Conservation (phyloP, 2,329 filamentous ascomycete species). For the Sporothrix curviconia region DNA sequence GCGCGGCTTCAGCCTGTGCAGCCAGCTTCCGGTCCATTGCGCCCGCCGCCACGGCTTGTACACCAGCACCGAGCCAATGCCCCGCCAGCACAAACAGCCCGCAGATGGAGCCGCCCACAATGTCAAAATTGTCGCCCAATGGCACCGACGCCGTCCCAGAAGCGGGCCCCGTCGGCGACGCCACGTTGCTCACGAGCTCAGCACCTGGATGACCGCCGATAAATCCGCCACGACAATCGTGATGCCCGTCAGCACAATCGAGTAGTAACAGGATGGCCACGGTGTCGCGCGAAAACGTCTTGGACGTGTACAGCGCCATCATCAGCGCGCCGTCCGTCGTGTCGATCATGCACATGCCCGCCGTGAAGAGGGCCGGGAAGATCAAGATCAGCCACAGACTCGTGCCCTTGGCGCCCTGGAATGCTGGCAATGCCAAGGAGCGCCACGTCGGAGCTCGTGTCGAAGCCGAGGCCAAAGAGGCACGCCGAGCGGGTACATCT, state of each 20-base stretch:
- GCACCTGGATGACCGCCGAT: slow-evolving; percentile 80
- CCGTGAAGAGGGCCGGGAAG: slow-evolving; percentile 85
- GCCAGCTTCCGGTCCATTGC: slow-evolving; percentile 27
- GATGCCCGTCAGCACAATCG: slow-evolving; percentile 74
- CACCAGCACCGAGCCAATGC: slow-evolving; percentile 62
- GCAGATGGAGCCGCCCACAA: slow-evolving; percentile 81
- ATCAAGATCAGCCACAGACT: slow-evolving; percentile 91
- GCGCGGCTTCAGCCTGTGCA: not conserved
- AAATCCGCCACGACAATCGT: slow-evolving; percentile 75
- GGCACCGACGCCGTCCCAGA: slow-evolving; percentile 81
- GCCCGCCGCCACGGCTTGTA: slow-evolving; percentile 68
- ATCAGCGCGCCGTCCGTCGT: slow-evolving; percentile 90
- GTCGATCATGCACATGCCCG: slow-evolving; percentile 91
- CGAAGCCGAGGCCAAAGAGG: slow-evolving; percentile 90
- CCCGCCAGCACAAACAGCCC: slow-evolving; percentile 75
- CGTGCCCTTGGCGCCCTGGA: slow-evolving; percentile 76
- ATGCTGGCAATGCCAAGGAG: slow-evolving; percentile 85
- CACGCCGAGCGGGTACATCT: slow-evolving; percentile 88
- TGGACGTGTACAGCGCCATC: slow-evolving; percentile 87
- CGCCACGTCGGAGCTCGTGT: slow-evolving; percentile 91
- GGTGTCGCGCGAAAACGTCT: slow-evolving; percentile 66
- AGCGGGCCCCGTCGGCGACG: slow-evolving; percentile 64
- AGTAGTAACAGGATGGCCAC: slow-evolving; percentile 95
- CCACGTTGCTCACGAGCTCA: slow-evolving; percentile 72
- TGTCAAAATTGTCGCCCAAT: slow-evolving; percentile 76